phyloP scores from a whole-genome alignment of 2,329 filamentous ascomycete species.

The Arthrocladium fulminans region DNA sequence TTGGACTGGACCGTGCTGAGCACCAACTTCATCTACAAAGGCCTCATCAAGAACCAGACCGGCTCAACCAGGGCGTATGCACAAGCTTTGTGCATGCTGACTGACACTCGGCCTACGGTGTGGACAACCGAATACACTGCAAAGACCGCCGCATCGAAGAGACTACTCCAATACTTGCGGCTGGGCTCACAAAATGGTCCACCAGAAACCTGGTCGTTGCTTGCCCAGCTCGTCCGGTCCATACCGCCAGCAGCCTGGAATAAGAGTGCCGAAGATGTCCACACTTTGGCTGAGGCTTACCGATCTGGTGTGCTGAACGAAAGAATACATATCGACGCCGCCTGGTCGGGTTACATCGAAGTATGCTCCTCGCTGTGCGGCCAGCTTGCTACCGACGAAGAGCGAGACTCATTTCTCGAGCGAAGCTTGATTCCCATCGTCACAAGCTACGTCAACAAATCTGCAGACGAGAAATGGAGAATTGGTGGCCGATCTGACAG shows the following conservation, averaged over 20 bases:
- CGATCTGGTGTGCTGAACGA: conserved; percentile 57
- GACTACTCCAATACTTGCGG: conserved; percentile 64
- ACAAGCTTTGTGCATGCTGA: conserved; percentile 57
- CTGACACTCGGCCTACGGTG: conserved; percentile 54
- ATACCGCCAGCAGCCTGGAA: conserved; percentile 49
- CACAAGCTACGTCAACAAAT: conserved; percentile 39
- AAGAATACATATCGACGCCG: conserved; percentile 53
- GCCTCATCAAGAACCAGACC: conserved; percentile 61
- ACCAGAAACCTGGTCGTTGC: conserved; percentile 61
- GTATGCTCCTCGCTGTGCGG: conserved; percentile 48
- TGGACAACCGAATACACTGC: conserved; percentile 61
- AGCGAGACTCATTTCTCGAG: conserved; percentile 37
- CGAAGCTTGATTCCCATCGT: conserved; percentile 46
- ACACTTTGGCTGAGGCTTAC: conserved; percentile 57
- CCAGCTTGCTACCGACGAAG: conserved; percentile 40
- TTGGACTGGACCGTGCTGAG: conserved; percentile 59
- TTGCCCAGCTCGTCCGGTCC: conserved; percentile 52
- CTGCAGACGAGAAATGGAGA: conserved; percentile 5
- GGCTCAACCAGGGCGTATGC: conserved; percentile 67
- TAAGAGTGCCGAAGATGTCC: conserved; percentile 41
- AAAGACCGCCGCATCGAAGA: conserved; percentile 47
- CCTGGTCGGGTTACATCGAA: conserved; percentile 68
- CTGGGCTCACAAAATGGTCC: conserved; percentile 76
- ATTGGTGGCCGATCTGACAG: conserved; percentile 1
- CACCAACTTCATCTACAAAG: conserved; percentile 63